These are phyloP conservation scores for Leishmania amazonensis DNA, from an alignment of 208 protist species.

Conservation along the genomic window DNA sequence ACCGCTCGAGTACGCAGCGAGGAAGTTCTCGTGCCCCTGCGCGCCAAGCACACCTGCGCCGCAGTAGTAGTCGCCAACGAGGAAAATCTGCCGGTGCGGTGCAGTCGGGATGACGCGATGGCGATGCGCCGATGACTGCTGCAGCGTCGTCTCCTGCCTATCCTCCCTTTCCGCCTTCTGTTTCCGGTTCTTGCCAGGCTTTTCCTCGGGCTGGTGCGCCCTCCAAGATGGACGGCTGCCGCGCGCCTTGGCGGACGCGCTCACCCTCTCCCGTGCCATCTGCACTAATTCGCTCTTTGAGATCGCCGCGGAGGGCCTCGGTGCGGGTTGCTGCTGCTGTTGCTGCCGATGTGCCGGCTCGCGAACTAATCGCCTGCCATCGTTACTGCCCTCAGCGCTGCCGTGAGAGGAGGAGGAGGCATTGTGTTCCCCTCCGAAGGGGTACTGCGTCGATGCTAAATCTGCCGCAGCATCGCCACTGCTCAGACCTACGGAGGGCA, in stretches of 20 bases:
- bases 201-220: neutral
- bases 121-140: slow-evolving; percentile 3
- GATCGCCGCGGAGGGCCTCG: neutral
- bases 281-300: neutral
- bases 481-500: neutral
- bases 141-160: neutral
- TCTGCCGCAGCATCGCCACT: neutral
- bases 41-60: neutral
- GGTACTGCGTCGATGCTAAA: neutral
- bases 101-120: slow-evolving; percentile 33
- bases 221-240: neutral
- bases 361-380: neutral
- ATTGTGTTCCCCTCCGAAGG: neutral
- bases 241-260: neutral
- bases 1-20: neutral
- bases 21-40: neutral
- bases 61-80: slow-evolving; percentile 24
- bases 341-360: too few relatives aligned
- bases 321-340: neutral
- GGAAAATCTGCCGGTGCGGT: slow-evolving; percentile 48
- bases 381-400: neutral
- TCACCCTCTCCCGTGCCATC: neutral
- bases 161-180: neutral
- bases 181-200: neutral
- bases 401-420: neutral